A percentile compares a stretch with the other conserved stretches of the same genome.
These are phyloP conservation scores for Panicum miliaceum DNA, from an alignment of 176 grass and related monocot genomes.

Conservation along the genomic window DNA sequence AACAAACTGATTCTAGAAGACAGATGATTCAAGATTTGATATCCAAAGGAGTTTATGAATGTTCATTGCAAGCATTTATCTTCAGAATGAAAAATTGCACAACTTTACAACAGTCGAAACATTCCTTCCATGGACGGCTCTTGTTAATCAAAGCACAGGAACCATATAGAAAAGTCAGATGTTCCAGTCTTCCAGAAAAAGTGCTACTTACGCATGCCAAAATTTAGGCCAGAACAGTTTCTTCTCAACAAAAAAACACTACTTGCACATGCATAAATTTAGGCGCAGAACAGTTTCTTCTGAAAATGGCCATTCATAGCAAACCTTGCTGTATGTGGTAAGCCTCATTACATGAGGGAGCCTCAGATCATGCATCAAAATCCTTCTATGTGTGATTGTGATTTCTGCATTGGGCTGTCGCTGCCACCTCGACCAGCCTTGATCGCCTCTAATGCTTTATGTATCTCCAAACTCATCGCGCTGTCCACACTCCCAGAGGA, in stretches of 20 bases:
- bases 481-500: constrained; percentile 83
- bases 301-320: background rate
- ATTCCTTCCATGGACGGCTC: background rate
- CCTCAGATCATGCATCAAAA: constrained; percentile 25
- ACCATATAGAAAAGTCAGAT: background rate
- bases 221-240: no score
- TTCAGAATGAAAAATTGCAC: background rate
- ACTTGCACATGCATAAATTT: constrained; percentile 5
- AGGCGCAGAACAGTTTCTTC: background rate
- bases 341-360: background rate
- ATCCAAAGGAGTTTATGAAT: background rate
- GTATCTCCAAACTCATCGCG: constrained; percentile 75
- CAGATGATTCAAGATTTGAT: constrained; percentile 5
- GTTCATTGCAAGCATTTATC: constrained; percentile 3
- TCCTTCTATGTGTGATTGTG: constrained; percentile 45
- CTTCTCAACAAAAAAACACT: background rate
- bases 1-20: constrained; percentile 8
- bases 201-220: background rate
- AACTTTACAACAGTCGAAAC: background rate
- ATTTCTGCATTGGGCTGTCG: constrained; percentile 53
- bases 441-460: constrained; percentile 68
- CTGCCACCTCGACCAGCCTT: constrained; percentile 48
- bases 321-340: background rate
- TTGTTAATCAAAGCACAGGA: background rate
- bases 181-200: background rate